These are phyloP conservation scores for Diddensiella caesifluorescens DNA, from an alignment of 805 yeast genomes.

Conservation along the genomic window DNA sequence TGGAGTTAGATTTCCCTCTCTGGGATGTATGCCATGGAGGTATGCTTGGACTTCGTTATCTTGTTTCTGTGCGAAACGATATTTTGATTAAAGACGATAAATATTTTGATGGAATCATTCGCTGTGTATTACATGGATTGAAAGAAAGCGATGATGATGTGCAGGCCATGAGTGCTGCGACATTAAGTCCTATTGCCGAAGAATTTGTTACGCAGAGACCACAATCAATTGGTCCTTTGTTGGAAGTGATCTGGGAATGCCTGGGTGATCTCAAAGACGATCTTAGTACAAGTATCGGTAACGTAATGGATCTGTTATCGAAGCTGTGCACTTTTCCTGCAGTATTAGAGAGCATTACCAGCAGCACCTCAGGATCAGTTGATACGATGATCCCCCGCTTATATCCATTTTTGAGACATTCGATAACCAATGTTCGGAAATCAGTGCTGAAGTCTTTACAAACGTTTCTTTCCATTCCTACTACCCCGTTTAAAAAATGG, in stretches of 20 bases:
- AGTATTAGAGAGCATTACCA: slow-evolving; percentile 67
- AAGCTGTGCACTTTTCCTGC: slow-evolving; percentile 76
- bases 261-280: slow-evolving; percentile 83
- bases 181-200: slow-evolving; percentile 82
- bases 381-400: slow-evolving; percentile 79
- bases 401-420: slow-evolving; percentile 89
- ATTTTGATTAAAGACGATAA: slow-evolving; percentile 53
- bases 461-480: slow-evolving; percentile 58
- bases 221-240: slow-evolving; percentile 40
- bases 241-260: slow-evolving; percentile 84
- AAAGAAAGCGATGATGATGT: slow-evolving; percentile 86
- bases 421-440: slow-evolving; percentile 83
- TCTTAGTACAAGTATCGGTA: slow-evolving; percentile 88
- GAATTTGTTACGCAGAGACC: slow-evolving; percentile 69
- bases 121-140: slow-evolving; percentile 83
- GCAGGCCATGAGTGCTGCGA: slow-evolving; percentile 93
- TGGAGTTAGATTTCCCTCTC: slow-evolving; percentile 48
- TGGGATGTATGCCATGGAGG: slow-evolving; percentile 99
- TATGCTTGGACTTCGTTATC: slow-evolving; percentile 83
- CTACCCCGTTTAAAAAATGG: slow-evolving; percentile 53
- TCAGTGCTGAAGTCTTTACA: slow-evolving; percentile 77
- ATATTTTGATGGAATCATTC: slow-evolving; percentile 63
- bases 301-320: slow-evolving; percentile 90
- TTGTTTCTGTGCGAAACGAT: slow-evolving; percentile 83
- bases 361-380: slow-evolving; percentile 54